Evolutionary conservation across 208 protist species (phyloP).

Genomic region (Crithidia bombi): DNA sequence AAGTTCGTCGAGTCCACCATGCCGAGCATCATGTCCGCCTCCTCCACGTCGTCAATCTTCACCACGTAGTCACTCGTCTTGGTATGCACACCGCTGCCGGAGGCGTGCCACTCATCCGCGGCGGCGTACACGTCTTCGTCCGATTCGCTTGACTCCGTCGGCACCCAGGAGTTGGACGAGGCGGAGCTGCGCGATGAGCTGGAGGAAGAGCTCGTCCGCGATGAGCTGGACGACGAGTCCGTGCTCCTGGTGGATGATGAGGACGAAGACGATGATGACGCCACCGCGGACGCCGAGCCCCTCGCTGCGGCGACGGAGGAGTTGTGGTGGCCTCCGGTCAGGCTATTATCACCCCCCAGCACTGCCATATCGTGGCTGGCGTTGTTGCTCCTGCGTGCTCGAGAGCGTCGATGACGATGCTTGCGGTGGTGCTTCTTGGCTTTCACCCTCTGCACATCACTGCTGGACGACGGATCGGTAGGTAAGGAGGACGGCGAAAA

Average conservation of each 20-base stretch:
- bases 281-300: slow-evolving; percentile 6
- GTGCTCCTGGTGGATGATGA: slow-evolving; percentile 7
- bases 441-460: neutral
- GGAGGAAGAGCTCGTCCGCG: slow-evolving; percentile 13
- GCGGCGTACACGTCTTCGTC: slow-evolving; percentile 39
- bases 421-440: slow-evolving; percentile 1
- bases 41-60: slow-evolving; percentile 89
- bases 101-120: slow-evolving; percentile 30
- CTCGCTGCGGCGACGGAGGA: neutral
- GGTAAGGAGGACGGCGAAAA: neutral
- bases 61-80: slow-evolving; percentile 71
- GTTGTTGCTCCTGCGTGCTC: neutral
- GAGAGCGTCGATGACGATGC: neutral
- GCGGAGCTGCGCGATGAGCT: neutral
- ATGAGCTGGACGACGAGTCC: slow-evolving; percentile 13
- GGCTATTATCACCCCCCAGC: neutral
- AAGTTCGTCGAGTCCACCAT: slow-evolving; percentile 61
- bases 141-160: slow-evolving; percentile 34
- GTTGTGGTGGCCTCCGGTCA: neutral
- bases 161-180: slow-evolving; percentile 35
- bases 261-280: too few relatives aligned
- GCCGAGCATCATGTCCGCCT: slow-evolving; percentile 87
- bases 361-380: slow-evolving; percentile 7
- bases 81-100: slow-evolving; percentile 26
- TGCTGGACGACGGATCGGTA: neutral